These are phyloP conservation scores for Ophiobolus disseminans DNA, from an alignment of 2,329 filamentous ascomycete species.

Conservation along the genomic window DNA sequence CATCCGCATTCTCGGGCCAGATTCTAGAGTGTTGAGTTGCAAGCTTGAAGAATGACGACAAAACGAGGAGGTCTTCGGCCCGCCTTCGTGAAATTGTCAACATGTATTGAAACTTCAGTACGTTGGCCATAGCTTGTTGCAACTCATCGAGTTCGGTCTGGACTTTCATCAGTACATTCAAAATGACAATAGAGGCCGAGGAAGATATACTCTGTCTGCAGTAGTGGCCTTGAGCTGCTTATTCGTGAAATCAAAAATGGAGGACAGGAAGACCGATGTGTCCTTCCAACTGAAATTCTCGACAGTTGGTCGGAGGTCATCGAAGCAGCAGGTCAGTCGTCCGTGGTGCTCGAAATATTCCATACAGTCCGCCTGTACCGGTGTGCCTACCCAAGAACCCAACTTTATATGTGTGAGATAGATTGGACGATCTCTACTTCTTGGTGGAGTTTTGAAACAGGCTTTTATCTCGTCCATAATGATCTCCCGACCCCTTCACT, in stretches of 20 bases:
- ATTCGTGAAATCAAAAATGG: constrained; percentile 15
- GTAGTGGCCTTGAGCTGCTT: neutral
- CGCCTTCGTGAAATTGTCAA: constrained; percentile 28
- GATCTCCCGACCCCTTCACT: constrained; percentile 9
- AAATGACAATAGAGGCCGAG: neutral
- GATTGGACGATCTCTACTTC: constrained; percentile 22
- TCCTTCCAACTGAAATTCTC: constrained; percentile 19
- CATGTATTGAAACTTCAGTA: constrained; percentile 37
- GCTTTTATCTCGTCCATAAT: constrained; percentile 14
- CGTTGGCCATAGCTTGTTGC: constrained; percentile 29
- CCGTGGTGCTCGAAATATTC: constrained; percentile 31
- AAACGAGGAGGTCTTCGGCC: constrained; percentile 19
- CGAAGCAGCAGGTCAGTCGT: constrained; percentile 32
- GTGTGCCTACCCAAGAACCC: constrained; percentile 10
- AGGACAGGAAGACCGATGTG: constrained; percentile 19
- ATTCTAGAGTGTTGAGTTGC: constrained; percentile 24
- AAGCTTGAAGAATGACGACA: neutral
- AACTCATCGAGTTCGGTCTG: constrained; percentile 15
- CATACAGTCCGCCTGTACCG: constrained; percentile 25
- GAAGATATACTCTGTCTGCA: neutral
- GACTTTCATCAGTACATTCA: neutral
- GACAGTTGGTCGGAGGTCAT: constrained; percentile 36
- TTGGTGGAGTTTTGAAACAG: constrained; percentile 16
- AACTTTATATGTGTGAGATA: constrained; percentile 23
- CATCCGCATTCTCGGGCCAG: constrained; percentile 19